phyloP scores from a whole-genome alignment of 176 grass and related monocot species.

The Elymus sibiricus region DNA sequence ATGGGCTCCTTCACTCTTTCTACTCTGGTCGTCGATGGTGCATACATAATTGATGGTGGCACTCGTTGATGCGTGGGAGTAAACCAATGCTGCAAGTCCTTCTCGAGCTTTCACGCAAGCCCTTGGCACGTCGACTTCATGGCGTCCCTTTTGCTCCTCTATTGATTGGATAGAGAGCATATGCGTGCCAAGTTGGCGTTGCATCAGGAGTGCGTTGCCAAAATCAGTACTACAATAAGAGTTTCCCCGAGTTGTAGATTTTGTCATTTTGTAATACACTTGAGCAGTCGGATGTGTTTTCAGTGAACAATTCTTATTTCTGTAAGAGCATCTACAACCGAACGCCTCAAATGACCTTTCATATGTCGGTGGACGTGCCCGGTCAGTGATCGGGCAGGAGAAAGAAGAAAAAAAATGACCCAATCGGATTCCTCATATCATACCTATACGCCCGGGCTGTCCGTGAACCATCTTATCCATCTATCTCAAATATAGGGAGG shows the following conservation, averaged over 20 bases:
- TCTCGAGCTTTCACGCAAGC: background rate
- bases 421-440: too few relatives aligned
- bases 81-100: conserved; percentile 11
- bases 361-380: too few relatives aligned
- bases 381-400: too few relatives aligned
- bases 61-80: background rate
- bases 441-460: too few relatives aligned
- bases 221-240: background rate
- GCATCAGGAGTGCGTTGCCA: background rate
- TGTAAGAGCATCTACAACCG: too few relatives aligned
- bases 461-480: too few relatives aligned
- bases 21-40: background rate
- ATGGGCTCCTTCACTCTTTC: conserved; percentile 32
- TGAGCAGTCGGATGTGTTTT: background rate
- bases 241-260: background rate
- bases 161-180: background rate
- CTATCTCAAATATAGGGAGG: too few relatives aligned
- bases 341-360: too few relatives aligned
- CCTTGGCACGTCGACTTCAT: background rate
- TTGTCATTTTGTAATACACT: background rate
- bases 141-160: background rate
- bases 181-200: background rate
- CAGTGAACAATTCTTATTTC: background rate
- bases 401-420: too few relatives aligned
- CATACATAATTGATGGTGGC: background rate